Evolutionary conservation across 768 basidiomycete species (phyloP).

Genomic region (Harrya chromipes): DNA sequence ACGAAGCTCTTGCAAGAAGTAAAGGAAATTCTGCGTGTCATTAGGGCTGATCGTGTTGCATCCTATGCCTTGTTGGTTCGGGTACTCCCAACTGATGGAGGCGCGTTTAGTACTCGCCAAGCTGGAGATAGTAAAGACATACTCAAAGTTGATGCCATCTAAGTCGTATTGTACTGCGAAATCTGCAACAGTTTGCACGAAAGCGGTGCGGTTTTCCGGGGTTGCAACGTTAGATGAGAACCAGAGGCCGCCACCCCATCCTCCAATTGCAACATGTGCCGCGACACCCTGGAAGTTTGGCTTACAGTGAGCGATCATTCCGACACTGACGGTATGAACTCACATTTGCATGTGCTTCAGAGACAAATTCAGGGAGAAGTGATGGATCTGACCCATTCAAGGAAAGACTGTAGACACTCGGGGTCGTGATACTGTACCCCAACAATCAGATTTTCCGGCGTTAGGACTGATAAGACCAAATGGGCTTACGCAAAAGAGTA

Average conservation of each 20-base stretch:
- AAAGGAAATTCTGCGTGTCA: constrained; percentile 74
- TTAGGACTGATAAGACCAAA: neutral
- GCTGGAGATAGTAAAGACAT: neutral
- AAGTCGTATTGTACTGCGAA: constrained; percentile 48
- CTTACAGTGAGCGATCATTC: neutral
- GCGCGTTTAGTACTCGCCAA: constrained; percentile 9
- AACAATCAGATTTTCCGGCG: neutral
- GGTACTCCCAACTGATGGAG: constrained; percentile 76
- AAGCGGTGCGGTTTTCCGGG: constrained; percentile 53
- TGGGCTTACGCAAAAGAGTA: constrained; percentile 59
- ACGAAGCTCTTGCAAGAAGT: constrained; percentile 68
- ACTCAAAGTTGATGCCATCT: constrained; percentile 45
- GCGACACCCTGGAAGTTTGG: constrained; percentile 42
- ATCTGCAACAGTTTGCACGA: constrained; percentile 50
- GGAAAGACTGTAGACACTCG: constrained; percentile 27
- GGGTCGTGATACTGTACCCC: constrained; percentile 30
- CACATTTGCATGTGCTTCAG: constrained; percentile 36
- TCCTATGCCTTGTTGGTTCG: constrained; percentile 56
- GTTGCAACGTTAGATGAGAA: constrained; percentile 59
- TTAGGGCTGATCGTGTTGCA: constrained; percentile 55
- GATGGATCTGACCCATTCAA: constrained; percentile 40
- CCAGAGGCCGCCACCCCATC: constrained; percentile 61
- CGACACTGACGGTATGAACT: constrained; percentile 1
- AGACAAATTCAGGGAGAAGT: constrained; percentile 55
- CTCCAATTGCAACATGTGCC: constrained; percentile 59